Evolutionary conservation across 352 stramenopile species (phyloP), one percentile per base, ranked within the genome.

Genomic region (Vaucheria bursata): DNA sequence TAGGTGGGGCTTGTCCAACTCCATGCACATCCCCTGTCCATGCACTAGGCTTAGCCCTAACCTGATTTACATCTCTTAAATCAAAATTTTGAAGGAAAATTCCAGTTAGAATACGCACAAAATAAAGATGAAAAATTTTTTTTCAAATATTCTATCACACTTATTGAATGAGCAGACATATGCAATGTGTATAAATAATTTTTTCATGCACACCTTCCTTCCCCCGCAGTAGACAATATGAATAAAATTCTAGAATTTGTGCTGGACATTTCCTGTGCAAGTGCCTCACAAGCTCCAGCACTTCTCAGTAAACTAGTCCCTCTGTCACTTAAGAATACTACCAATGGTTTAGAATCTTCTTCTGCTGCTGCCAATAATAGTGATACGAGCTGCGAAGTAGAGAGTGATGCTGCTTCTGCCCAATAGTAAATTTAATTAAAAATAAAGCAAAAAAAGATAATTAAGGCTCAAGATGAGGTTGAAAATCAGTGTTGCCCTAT

Each of bases 291-390:
- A 18, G 71, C 49, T 5, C 67, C 75, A 36, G 50, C 37, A 71
- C 73, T 80, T 52, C 67, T 53, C 1, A 83, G 66, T 35, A 75
- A 66, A 33, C 40, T 68, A 53, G 49, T 80, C 4, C 72, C 78
- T 37, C 77, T 76, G 45, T 83, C 74, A 39, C 25, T 53, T 25
- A 83, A 64, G 29, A 83, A 83, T 36, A 83, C 31, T 1, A 83
- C 59, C 5, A 83, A 72, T 3, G 78, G 78, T 5, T 34, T 64
- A 0, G 31, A 50, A 6, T 68, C 78, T 68, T 81, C 38, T 33
- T 8, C 72, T 1, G 78, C 74, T 0, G 77, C 37, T 69, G 80
- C 78, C 0, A 84, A 4, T 59, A 83, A 59, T 7, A 71, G 66
- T 32, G 73, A 79, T 40, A 79, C 69, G 34, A 83, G 52, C 29